These are phyloP conservation scores for Fusarium equiseti DNA, from an alignment of 2,329 filamentous ascomycete species.

Conservation along the genomic window DNA sequence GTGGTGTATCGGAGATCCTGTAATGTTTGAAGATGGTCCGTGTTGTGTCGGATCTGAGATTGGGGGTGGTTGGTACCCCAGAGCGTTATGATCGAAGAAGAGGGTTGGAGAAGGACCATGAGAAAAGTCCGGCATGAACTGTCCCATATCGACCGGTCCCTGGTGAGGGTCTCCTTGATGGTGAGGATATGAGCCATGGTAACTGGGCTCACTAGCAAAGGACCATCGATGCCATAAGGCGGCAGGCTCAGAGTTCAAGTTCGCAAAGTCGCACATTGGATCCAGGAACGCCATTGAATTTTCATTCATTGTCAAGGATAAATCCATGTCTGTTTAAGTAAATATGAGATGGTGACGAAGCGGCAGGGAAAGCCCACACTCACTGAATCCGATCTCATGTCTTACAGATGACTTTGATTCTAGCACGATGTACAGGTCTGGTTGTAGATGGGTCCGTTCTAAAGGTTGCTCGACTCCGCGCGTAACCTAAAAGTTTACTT, in stretches of 20 bases:
- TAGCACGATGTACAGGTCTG: not conserved
- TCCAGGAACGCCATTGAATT: not conserved
- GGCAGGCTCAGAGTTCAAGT: not conserved
- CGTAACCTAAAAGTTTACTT: not conserved
- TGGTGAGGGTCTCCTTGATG: not conserved
- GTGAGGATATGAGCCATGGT: not conserved
- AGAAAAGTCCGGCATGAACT: not conserved
- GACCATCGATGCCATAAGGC: not conserved
- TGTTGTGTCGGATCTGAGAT: not conserved
- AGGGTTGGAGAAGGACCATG: not conserved
- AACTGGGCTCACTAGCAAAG: not conserved
- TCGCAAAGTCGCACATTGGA: not conserved
- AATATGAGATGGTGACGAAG: not conserved
- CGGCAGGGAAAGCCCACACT: not conserved
- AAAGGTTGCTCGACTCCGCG: too few species aligned
- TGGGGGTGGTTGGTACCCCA: too few species aligned
- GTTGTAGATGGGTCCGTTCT: too few species aligned
- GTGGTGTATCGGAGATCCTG: too few species aligned
- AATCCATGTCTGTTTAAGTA: not conserved
- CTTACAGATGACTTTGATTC: too few species aligned
- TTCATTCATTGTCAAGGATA: not conserved
- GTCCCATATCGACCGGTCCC: fast-evolving
- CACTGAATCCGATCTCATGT: not conserved
- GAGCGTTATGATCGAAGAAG: not conserved
- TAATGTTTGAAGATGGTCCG: not conserved